Conservation (phyloP, 169 alveolate genomes). For the Plasmodium gallinaceum region DNA sequence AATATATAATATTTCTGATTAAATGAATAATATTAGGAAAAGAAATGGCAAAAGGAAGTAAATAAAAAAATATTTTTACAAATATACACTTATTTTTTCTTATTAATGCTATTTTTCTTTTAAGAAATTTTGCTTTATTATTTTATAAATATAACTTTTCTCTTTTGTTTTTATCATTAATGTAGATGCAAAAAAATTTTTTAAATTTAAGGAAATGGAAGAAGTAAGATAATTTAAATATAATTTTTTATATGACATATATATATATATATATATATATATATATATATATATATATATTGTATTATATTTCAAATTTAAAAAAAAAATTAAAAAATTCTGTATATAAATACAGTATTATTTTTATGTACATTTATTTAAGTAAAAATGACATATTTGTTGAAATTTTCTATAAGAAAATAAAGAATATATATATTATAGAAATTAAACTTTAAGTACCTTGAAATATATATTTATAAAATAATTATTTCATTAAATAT, state of each 20-base stretch:
- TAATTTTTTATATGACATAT: not conserved
- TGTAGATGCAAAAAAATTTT: slow-evolving; percentile 71
- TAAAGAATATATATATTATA: no score
- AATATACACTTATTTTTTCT: not conserved
- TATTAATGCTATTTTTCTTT: not conserved
- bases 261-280: not conserved
- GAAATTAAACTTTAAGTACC: no score
- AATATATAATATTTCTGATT: slow-evolving; percentile 24
- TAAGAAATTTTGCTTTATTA: slow-evolving; percentile 5
- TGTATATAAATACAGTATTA: no score
- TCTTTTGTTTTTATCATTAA: not conserved
- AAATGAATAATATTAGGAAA: slow-evolving; percentile 61
- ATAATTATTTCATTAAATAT: no score
- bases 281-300: not conserved
- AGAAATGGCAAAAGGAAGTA: slow-evolving; percentile 60
- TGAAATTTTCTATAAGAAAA: no score
- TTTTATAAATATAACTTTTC: slow-evolving; percentile 2
- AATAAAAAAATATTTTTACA: not conserved
- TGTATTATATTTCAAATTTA: no score
- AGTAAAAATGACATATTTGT: no score
- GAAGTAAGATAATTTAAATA: slow-evolving; percentile 47
- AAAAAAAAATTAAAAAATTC: no score
- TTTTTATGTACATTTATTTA: no score
- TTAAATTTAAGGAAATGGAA: slow-evolving; percentile 74
- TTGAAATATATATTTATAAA: no score